phyloP scores from a whole-genome alignment of 257 asterid genomes.

The Nicotiana undulata region DNA sequence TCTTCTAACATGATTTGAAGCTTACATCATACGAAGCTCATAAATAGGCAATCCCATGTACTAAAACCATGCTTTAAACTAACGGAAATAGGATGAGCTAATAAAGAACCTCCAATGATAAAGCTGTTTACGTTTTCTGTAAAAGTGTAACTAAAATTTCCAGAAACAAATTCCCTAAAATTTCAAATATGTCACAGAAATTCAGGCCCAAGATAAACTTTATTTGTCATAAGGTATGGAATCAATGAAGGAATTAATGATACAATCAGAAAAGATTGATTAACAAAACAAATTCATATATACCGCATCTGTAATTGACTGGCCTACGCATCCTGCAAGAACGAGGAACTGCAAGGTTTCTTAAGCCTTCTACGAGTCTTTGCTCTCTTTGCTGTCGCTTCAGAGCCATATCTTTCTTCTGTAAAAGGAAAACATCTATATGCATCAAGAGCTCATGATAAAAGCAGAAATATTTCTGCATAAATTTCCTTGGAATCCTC shows the following conservation, averaged over 20 bases:
- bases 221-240: neutral
- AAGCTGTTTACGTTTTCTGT: no score
- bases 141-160: no score
- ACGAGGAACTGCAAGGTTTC: slow-evolving; percentile 38
- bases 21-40: neutral
- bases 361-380: slow-evolving; percentile 29
- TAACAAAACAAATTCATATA: neutral
- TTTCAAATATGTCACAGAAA: neutral
- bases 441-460: neutral
- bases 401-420: slow-evolving; percentile 61
- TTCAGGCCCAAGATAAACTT: neutral
- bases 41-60: neutral
- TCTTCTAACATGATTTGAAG: slow-evolving; percentile 1
- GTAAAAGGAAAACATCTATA: slow-evolving; percentile 20
- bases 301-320: slow-evolving; percentile 71
- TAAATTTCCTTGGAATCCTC: neutral
- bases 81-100: neutral
- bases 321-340: slow-evolving; percentile 48
- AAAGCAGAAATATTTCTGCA: neutral
- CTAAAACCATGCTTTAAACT: neutral
- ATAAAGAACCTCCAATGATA: no score
- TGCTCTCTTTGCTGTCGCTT: slow-evolving; percentile 36
- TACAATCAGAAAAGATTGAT: neutral
- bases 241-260: neutral
- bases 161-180: neutral